These are phyloP conservation scores for Fusarium goolgardi DNA, from an alignment of 2,329 filamentous ascomycete species.

Conservation along the genomic window DNA sequence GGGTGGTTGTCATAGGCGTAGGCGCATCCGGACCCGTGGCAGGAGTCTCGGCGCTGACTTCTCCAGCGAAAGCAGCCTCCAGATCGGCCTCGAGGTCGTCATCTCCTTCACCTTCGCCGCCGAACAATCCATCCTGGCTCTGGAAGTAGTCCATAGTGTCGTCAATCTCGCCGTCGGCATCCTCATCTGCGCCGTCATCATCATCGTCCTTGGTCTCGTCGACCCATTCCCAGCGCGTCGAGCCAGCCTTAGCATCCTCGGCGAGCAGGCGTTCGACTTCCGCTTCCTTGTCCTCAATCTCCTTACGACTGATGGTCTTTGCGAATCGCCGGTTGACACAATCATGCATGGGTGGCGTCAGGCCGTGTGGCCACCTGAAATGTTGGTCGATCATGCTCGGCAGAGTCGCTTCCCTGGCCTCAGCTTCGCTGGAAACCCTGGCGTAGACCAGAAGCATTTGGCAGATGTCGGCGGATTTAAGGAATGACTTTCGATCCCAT, in stretches of 20 bases:
- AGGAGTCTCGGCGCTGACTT: slow-evolving; percentile 55
- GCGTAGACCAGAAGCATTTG: slow-evolving; percentile 89
- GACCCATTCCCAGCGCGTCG: slow-evolving; percentile 73
- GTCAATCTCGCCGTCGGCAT: slow-evolving; percentile 61
- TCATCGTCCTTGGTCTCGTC: slow-evolving; percentile 63
- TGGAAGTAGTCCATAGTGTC: slow-evolving; percentile 57
- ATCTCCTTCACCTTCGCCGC: slow-evolving; percentile 56
- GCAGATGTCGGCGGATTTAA: slow-evolving; percentile 88
- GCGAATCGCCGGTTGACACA: slow-evolving; percentile 85
- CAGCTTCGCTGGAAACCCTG: slow-evolving; percentile 71
- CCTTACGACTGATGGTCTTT: slow-evolving; percentile 82
- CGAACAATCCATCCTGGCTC: slow-evolving; percentile 44
- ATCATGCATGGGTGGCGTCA: slow-evolving; percentile 90
- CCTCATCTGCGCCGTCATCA: slow-evolving; percentile 62
- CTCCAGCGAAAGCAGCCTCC: slow-evolving; percentile 63
- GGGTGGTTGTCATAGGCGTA: slow-evolving; percentile 59
- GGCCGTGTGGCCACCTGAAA: slow-evolving; percentile 83
- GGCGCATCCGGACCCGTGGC: slow-evolving; percentile 57
- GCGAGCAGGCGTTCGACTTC: slow-evolving; percentile 79
- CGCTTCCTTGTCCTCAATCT: slow-evolving; percentile 86
- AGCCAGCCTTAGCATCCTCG: slow-evolving; percentile 72
- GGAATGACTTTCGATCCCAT: slow-evolving; percentile 88
- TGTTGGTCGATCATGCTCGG: slow-evolving; percentile 76
- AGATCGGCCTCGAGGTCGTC: slow-evolving; percentile 66
- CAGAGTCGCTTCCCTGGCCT: slow-evolving; percentile 73